A percentile compares a stretch with the other conserved stretches of the same genome.
phyloP scores from a whole-genome alignment of 768 basidiomycete genomes.

The Imleria badia region DNA sequence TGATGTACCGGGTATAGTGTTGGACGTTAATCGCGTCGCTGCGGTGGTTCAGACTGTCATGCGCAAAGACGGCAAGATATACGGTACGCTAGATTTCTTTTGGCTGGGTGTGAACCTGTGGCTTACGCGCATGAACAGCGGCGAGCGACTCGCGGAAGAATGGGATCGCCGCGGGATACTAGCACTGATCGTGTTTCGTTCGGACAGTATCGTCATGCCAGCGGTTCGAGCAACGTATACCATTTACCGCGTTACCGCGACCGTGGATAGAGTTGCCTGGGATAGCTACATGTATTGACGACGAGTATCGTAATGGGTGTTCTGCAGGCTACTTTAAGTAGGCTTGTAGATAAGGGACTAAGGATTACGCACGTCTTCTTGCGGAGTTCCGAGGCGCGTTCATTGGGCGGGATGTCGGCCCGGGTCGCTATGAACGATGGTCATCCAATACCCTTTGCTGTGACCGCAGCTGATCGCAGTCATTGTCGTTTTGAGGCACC shows the following conservation, averaged over 20 bases:
- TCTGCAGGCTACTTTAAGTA: background rate
- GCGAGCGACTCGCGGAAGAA: slow-evolving; percentile 92
- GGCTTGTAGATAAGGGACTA: background rate
- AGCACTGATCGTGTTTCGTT: slow-evolving; percentile 30
- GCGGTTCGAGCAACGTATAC: too few species aligned
- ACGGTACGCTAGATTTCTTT: slow-evolving; percentile 46
- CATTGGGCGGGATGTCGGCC: background rate
- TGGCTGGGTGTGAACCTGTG: background rate
- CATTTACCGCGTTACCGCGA: too few species aligned
- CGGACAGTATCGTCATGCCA: too few species aligned
- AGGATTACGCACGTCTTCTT: background rate
- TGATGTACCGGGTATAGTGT: slow-evolving; percentile 37
- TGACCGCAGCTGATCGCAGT: too few species aligned
- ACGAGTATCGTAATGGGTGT: too few species aligned
- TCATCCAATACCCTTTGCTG: too few species aligned
- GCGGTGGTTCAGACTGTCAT: slow-evolving; percentile 74
- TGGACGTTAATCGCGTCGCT: slow-evolving; percentile 68
- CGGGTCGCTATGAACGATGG: background rate
- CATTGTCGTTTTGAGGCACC: too few species aligned
- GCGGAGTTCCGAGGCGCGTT: slow-evolving; percentile 1
- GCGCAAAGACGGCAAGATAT: slow-evolving; percentile 51
- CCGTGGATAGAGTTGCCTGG: too few species aligned
- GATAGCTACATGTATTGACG: background rate
- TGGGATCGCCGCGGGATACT: slow-evolving; percentile 85
- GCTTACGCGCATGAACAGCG: slow-evolving; percentile 42